These are phyloP conservation scores for Beauveria varroae DNA, from an alignment of 2,329 filamentous ascomycete species.

Conservation along the genomic window DNA sequence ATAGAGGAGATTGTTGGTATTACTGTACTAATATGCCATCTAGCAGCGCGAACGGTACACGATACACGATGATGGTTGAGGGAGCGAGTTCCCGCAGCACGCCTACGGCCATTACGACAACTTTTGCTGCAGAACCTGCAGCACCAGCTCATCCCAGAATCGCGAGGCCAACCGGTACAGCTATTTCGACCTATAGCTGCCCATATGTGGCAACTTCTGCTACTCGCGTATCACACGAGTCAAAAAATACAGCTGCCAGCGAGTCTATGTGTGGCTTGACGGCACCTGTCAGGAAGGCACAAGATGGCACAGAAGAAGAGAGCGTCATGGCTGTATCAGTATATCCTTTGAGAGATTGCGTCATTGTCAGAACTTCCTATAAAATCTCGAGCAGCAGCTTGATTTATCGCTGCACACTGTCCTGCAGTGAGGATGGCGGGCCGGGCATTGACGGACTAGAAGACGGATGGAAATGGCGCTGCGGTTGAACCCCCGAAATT, in stretches of 20 bases:
- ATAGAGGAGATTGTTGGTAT: neutral
- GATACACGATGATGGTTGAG: neutral
- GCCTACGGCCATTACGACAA: neutral
- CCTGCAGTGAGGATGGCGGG: constrained; percentile 4
- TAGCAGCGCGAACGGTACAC: neutral
- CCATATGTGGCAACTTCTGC: neutral
- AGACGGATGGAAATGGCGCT: constrained; percentile 11
- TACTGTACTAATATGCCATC: neutral
- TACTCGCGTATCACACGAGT: neutral
- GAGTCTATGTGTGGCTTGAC: neutral
- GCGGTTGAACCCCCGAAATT: neutral
- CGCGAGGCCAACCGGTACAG: neutral
- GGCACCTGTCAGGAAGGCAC: neutral
- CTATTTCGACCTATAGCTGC: neutral
- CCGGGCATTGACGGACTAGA: neutral
- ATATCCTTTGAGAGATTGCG: neutral
- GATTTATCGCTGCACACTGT: neutral
- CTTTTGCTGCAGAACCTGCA: neutral
- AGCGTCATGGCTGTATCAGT: neutral
- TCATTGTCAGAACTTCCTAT: constrained; percentile 5
- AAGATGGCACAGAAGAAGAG: neutral
- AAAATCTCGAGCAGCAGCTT: neutral
- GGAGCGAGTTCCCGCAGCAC: neutral
- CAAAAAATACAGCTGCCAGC: neutral
- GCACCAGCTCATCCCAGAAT: neutral